Percentiles rank a stretch among this genome's conserved stretches.
Evolutionary conservation across 177 flowering plant species (phyloP).

Genomic region (Vitis hybrid): DNA sequence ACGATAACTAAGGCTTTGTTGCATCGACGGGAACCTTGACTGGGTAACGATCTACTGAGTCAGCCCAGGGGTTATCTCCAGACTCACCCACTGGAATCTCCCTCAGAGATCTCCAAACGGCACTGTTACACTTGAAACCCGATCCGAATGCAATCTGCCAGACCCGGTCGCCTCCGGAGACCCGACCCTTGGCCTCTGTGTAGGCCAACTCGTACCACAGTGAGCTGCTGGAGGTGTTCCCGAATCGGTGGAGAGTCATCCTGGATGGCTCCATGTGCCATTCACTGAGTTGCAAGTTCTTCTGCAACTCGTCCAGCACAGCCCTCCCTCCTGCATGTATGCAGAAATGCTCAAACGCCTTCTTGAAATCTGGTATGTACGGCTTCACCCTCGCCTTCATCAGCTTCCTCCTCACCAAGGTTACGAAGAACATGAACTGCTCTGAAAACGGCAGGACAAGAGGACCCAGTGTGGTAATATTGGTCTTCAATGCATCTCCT

Average conservation of each 20-base stretch:
- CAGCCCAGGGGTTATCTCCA: constrained; percentile 68
- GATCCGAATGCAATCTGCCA: constrained; percentile 99
- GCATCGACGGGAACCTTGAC: constrained; percentile 36
- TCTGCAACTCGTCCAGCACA: constrained; percentile 80
- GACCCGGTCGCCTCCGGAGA: constrained; percentile 59
- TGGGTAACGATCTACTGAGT: constrained; percentile 59
- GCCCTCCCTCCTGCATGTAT: constrained; percentile 92
- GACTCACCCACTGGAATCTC: constrained; percentile 24
- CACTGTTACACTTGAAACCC: constrained; percentile 95
- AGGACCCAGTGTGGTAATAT: constrained; percentile 88
- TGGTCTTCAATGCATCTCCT: constrained; percentile 80
- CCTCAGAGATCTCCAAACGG: constrained; percentile 85
- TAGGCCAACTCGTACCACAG: constrained; percentile 93
- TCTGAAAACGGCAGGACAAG: constrained; percentile 68
- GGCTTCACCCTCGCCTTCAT: constrained; percentile 64
- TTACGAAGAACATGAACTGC: constrained; percentile 67
- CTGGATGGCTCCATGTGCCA: constrained; percentile 96
- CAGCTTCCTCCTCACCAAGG: constrained; percentile 49
- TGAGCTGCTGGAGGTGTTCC: constrained; percentile 91
- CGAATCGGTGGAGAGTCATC: constrained; percentile 90
- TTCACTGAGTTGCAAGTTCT: constrained; percentile 64
- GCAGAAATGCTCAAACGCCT: constrained; percentile 91
- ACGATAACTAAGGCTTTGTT: no score
- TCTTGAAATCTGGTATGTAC: constrained; percentile 84
- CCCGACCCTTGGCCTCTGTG: constrained; percentile 81